Conservation (phyloP, 108 stramenopile species). For the Discostella pseudostelligera region DNA sequence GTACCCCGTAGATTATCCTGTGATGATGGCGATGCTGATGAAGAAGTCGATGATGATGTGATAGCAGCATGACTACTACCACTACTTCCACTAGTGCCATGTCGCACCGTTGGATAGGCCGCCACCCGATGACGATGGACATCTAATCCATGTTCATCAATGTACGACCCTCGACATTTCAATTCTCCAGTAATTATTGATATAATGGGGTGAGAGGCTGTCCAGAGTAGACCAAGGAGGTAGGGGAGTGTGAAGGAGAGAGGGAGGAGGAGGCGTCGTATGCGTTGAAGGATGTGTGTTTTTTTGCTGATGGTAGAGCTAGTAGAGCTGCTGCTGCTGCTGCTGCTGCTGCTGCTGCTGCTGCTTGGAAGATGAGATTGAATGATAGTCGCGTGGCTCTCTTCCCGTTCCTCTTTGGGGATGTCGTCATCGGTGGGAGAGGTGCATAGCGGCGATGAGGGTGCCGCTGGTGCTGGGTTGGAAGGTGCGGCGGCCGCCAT, state of each 20-base stretch:
- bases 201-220: constrained; percentile 59
- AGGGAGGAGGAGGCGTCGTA: no score
- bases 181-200: constrained; percentile 77
- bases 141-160: constrained; percentile 85
- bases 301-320: background rate
- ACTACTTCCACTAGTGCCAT: background rate
- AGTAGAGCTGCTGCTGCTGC: background rate
- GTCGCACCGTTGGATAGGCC: constrained; percentile 26
- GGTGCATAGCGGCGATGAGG: background rate
- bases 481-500: background rate
- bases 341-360: no score
- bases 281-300: background rate
- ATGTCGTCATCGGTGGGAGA: no score
- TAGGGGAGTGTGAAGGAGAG: constrained; percentile 52
- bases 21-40: no score
- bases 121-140: constrained; percentile 41
- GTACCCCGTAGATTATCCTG: no score
- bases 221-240: constrained; percentile 76
- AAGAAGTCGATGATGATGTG: no score
- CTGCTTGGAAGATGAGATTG: no score
- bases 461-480: background rate
- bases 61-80: no score
- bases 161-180: constrained; percentile 75
- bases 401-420: no score
- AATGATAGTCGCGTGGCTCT: no score